Conservation (phyloP, 2,329 filamentous ascomycete species). For the Huntiella omanensis region DNA sequence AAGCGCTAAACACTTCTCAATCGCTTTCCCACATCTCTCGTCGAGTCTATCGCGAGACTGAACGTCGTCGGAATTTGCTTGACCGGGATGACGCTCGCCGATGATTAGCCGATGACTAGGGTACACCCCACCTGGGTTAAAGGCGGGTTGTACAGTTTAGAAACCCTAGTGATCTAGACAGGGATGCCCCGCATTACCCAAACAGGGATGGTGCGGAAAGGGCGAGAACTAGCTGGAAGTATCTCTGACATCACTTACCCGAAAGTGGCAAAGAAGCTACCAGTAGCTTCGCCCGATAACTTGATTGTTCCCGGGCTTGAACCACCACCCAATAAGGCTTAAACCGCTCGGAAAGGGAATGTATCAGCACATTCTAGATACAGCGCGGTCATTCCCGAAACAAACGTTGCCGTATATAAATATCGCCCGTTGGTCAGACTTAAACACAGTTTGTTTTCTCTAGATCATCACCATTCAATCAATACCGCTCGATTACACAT, state of each 20-base stretch:
- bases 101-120: not conserved
- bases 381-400: not conserved
- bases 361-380: not conserved
- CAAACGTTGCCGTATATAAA: not conserved
- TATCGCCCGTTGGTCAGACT: not conserved
- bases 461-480: not conserved
- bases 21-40: not conserved
- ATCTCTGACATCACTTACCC: slow-evolving; percentile 8
- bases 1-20: too few species aligned
- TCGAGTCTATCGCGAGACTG: slow-evolving; percentile 3
- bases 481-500: not conserved
- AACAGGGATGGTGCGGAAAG: slow-evolving; percentile 5
- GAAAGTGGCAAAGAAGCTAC: slow-evolving; percentile 7
- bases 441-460: not conserved
- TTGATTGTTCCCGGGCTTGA: not conserved
- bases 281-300: slow-evolving; percentile 3
- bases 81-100: slow-evolving; percentile 2
- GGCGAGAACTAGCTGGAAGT: slow-evolving; percentile 10
- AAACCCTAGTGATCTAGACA: not conserved
- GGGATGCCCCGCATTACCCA: slow-evolving; percentile 6
- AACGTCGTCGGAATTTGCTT: slow-evolving; percentile 7
- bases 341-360: not conserved
- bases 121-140: not conserved
- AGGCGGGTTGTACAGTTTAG: too few species aligned
- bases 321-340: not conserved